phyloP scores from a whole-genome alignment of 2,329 filamentous ascomycete species.

The Exophiala aquamarina region DNA sequence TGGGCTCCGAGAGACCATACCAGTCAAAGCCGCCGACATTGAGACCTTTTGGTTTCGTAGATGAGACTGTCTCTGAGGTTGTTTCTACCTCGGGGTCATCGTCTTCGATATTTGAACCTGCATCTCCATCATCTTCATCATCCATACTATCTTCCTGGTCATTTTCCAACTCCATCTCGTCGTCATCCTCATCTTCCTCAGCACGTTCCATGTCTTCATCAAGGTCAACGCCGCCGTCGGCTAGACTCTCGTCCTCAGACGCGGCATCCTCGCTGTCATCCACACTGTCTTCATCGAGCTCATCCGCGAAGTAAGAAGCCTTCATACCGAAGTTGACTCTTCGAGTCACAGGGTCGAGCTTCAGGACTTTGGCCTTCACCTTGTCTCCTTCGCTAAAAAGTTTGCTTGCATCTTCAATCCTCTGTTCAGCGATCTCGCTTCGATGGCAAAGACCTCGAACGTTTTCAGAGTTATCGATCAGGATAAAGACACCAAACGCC shows the following conservation, averaged over 20 bases:
- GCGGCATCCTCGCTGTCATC: slow-evolving; percentile 37
- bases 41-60: slow-evolving; percentile 52
- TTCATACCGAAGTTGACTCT: slow-evolving; percentile 89
- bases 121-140: slow-evolving; percentile 41
- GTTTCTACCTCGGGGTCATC: slow-evolving; percentile 40
- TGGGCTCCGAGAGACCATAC: slow-evolving; percentile 55
- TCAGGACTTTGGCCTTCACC: slow-evolving; percentile 89
- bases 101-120: slow-evolving; percentile 47
- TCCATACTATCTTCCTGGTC: slow-evolving; percentile 38
- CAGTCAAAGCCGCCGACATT: slow-evolving; percentile 82
- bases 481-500: slow-evolving; percentile 91
- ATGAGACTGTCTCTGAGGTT: slow-evolving; percentile 31
- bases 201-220: slow-evolving; percentile 35
- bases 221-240: slow-evolving; percentile 38
- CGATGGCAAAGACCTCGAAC: slow-evolving; percentile 92
- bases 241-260: slow-evolving; percentile 37
- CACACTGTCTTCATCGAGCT: slow-evolving; percentile 55
- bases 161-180: slow-evolving; percentile 31
- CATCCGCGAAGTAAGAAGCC: slow-evolving; percentile 79
- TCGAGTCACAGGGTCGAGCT: slow-evolving; percentile 71
- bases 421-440: slow-evolving; percentile 84
- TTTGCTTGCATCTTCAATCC: slow-evolving; percentile 79
- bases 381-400: slow-evolving; percentile 85
- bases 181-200: slow-evolving; percentile 48
- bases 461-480: slow-evolving; percentile 81